Percentiles rank a stretch among this genome's conserved stretches.
Conservation (phyloP, 768 basidiomycete species). For the Boletus barrowsii region DNA sequence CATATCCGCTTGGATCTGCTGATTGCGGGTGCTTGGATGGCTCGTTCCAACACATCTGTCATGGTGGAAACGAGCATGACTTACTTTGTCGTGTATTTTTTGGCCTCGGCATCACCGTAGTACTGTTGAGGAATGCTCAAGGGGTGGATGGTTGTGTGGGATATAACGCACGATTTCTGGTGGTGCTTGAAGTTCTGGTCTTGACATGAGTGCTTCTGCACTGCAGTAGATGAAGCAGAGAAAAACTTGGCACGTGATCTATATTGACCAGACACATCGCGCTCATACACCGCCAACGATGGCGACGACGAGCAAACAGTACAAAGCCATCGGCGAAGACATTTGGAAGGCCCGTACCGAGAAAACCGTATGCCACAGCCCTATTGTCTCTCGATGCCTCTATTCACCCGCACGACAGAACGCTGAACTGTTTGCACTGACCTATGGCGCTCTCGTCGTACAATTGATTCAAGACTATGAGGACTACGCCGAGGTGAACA, state of each 20-base stretch:
- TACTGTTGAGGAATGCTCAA: conserved; percentile 52
- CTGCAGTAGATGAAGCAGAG: not conserved
- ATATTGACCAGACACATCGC: conserved; percentile 1
- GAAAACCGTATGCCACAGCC: conserved; percentile 71
- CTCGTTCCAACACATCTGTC: conserved; percentile 10
- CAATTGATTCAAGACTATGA: conserved; percentile 99
- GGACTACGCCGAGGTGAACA: conserved; percentile 92
- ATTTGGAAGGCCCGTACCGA: conserved; percentile 93
- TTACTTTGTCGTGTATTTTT: conserved; percentile 96
- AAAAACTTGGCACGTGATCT: conserved; percentile 22
- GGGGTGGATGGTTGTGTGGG: no score
- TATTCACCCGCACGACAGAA: conserved; percentile 56
- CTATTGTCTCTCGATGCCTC: conserved; percentile 7
- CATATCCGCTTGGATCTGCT: conserved; percentile 97
- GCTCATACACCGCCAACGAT: conserved; percentile 35
- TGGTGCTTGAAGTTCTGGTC: conserved; percentile 85
- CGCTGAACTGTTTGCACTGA: conserved; percentile 94
- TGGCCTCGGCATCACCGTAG: conserved; percentile 93
- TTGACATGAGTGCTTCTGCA: conserved; percentile 67
- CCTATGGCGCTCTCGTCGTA: conserved; percentile 96
- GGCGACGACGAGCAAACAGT: conserved; percentile 77
- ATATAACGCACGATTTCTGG: conserved; percentile 75
- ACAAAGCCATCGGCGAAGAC: conserved; percentile 89
- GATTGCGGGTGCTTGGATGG: conserved; percentile 77
- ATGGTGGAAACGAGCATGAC: conserved; percentile 16